These are phyloP conservation scores for Ramularia endophylla DNA, from an alignment of 2,329 filamentous ascomycete genomes.

Conservation along the genomic window DNA sequence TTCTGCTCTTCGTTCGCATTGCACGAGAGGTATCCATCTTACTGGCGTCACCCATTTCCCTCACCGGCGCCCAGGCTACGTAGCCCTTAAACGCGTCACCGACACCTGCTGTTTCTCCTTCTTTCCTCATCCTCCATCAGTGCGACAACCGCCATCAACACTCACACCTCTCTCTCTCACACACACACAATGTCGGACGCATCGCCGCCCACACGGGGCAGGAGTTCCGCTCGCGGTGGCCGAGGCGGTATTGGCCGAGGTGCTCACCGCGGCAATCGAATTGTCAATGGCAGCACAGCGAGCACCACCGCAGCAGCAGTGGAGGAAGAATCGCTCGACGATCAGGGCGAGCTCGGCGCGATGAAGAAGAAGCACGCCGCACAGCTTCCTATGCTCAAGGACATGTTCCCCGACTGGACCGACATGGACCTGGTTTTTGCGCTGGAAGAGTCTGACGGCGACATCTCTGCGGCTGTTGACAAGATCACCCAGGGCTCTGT, in stretches of 20 bases:
- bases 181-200: constrained; percentile 78
- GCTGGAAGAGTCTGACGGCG: constrained; percentile 79
- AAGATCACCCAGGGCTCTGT: constrained; percentile 76
- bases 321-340: constrained; percentile 57
- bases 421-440: constrained; percentile 92
- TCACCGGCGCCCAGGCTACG: no score
- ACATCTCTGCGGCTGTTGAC: constrained; percentile 65
- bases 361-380: constrained; percentile 83
- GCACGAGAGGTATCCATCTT: neutral
- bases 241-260: constrained; percentile 60
- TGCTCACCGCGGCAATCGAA: constrained; percentile 37
- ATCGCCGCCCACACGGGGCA: constrained; percentile 75
- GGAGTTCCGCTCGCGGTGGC: constrained; percentile 83
- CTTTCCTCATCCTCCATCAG: constrained; percentile 3
- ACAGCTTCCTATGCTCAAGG: constrained; percentile 76
- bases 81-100: no score
- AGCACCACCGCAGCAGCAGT: constrained; percentile 66
- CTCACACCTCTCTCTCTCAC: constrained; percentile 2
- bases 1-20: no score
- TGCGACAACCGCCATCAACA: neutral
- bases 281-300: constrained; percentile 36
- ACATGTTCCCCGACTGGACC: constrained; percentile 93
- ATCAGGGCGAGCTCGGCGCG: constrained; percentile 85
- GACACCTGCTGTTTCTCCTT: neutral
- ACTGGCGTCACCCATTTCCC: neutral